Evolutionary conservation across 345 rosid species (phyloP).

Genomic region (Salix exigua): DNA sequence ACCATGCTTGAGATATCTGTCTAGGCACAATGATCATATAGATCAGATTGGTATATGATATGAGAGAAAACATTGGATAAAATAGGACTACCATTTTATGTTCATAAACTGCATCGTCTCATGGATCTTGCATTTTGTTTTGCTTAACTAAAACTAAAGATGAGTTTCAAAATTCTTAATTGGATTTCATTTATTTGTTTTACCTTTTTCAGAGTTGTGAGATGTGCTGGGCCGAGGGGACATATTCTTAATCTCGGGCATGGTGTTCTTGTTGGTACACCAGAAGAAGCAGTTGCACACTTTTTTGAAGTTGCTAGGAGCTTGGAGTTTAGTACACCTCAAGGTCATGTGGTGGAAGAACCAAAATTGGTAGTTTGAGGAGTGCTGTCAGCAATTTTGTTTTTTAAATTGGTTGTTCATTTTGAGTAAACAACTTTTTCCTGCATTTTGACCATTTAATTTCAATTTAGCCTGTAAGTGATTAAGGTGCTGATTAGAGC

Average conservation of each 20-base stretch:
- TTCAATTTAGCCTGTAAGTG: slow-evolving; percentile 6
- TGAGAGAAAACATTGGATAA: neutral
- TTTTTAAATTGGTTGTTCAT: neutral
- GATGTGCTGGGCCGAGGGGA: slow-evolving; percentile 73
- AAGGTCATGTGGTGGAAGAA: slow-evolving; percentile 43
- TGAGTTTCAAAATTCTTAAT: neutral
- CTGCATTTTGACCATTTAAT: neutral
- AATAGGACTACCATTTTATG: neutral
- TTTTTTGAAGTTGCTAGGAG: slow-evolving; percentile 77
- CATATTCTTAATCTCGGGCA: slow-evolving; percentile 90
- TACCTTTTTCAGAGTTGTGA: slow-evolving; percentile 61
- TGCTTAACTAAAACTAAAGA: neutral
- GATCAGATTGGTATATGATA: neutral
- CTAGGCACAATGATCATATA: neutral
- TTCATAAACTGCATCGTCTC: neutral
- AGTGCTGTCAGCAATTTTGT: slow-evolving; percentile 13
- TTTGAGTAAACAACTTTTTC: slow-evolving; percentile 4
- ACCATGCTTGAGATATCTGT: neutral
- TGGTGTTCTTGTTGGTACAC: slow-evolving; percentile 90
- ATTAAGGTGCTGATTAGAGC: slow-evolving; percentile 13
- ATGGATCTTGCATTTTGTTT: slow-evolving; percentile 5
- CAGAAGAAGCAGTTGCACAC: slow-evolving; percentile 91
- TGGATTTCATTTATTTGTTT: slow-evolving; percentile 1
- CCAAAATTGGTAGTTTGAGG: slow-evolving; percentile 52
- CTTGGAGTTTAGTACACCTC: slow-evolving; percentile 47